Percentiles rank a stretch among this genome's conserved stretches.
phyloP scores from a whole-genome alignment of 768 basidiomycete species.

The Tricholoma flavovirens region DNA sequence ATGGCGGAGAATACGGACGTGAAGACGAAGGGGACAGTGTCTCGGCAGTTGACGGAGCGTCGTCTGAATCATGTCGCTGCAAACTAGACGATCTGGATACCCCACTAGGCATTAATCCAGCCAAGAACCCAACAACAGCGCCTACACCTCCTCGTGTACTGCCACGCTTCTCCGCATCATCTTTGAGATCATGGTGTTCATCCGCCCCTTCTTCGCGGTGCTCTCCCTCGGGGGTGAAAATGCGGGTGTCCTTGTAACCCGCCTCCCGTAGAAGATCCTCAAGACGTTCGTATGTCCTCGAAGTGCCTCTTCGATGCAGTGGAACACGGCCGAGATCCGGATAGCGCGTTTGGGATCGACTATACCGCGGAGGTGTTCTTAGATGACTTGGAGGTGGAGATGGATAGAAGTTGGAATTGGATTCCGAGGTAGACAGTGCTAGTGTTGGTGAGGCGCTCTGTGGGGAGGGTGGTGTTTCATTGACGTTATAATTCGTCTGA shows the following conservation, averaged over 20 bases:
- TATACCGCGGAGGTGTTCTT: slow-evolving; percentile 37
- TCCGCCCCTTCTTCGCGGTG: slow-evolving; percentile 28
- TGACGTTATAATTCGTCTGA: slow-evolving; percentile 21
- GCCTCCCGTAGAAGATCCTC: slow-evolving; percentile 84
- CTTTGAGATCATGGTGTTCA: slow-evolving; percentile 20
- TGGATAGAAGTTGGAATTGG: slow-evolving; percentile 29
- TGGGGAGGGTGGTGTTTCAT: slow-evolving; percentile 28
- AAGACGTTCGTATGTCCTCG: slow-evolving; percentile 74
- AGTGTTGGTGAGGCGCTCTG: slow-evolving; percentile 33
- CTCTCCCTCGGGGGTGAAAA: slow-evolving; percentile 83
- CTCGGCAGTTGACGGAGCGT: background rate
- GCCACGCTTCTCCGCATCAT: slow-evolving; percentile 25
- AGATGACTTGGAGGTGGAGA: slow-evolving; percentile 39
- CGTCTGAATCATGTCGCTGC: slow-evolving; percentile 8
- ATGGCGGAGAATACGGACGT: slow-evolving; percentile 26
- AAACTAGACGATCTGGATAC: slow-evolving; percentile 18
- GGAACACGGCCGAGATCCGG: slow-evolving; percentile 66
- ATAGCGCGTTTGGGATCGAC: slow-evolving; percentile 43
- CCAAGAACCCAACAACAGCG: slow-evolving; percentile 60
- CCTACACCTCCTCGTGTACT: slow-evolving; percentile 49
- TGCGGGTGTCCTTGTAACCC: slow-evolving; percentile 88
- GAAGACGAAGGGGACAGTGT: slow-evolving; percentile 1
- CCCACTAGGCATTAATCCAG: slow-evolving; percentile 51
- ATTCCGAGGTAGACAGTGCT: slow-evolving; percentile 35
- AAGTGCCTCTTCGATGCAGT: slow-evolving; percentile 72